phyloP scores from a whole-genome alignment of 768 basidiomycete species.

The Mycena haematopus region DNA sequence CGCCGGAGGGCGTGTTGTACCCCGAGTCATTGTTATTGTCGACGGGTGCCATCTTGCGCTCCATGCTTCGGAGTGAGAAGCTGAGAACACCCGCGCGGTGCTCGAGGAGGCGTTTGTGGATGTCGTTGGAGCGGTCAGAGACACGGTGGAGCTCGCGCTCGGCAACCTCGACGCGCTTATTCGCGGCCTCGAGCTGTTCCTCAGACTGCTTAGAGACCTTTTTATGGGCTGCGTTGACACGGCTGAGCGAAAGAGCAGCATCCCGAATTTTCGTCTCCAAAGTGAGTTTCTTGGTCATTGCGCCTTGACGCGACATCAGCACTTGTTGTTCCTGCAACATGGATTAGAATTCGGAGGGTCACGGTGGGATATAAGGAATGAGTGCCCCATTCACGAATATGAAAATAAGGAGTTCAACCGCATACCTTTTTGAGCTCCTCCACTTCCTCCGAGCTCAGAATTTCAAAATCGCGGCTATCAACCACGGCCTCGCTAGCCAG shows the following conservation, averaged over 20 bases:
- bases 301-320: slow-evolving; percentile 67
- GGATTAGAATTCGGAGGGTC: slow-evolving; percentile 4
- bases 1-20: slow-evolving; percentile 58
- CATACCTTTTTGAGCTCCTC: slow-evolving; percentile 58
- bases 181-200: slow-evolving; percentile 78
- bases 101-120: slow-evolving; percentile 71
- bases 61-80: slow-evolving; percentile 69
- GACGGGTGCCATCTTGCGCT: slow-evolving; percentile 52
- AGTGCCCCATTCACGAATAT: slow-evolving; percentile 4
- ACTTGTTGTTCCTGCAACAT: slow-evolving; percentile 66
- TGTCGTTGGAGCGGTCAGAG: slow-evolving; percentile 67
- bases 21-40: slow-evolving; percentile 53
- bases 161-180: slow-evolving; percentile 69
- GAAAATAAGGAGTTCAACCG: slow-evolving; percentile 9
- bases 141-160: slow-evolving; percentile 77
- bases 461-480: slow-evolving; percentile 84
- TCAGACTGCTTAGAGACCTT: slow-evolving; percentile 67
- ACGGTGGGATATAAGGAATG: neutral
- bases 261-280: slow-evolving; percentile 90
- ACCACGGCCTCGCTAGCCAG: slow-evolving; percentile 93
- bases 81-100: slow-evolving; percentile 87
- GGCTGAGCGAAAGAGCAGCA: slow-evolving; percentile 77
- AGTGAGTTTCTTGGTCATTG: slow-evolving; percentile 74
- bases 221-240: slow-evolving; percentile 66
- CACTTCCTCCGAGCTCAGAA: slow-evolving; percentile 64